phyloP scores from a whole-genome alignment of 2,329 filamentous ascomycete genomes.

The Mycosphaerella sp. region DNA sequence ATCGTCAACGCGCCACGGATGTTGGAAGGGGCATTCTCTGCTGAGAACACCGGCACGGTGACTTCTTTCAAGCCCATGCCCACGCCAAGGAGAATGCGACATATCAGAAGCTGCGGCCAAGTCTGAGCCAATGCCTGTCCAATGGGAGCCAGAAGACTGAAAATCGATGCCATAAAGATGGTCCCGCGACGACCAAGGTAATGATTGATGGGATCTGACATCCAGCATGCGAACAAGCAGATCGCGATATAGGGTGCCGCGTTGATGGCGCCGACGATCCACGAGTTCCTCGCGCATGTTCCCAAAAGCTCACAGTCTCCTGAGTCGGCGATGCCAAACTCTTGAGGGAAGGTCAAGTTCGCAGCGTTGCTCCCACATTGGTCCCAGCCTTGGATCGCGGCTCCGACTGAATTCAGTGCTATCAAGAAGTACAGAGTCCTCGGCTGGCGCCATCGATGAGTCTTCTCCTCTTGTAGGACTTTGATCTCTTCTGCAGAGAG shows the following conservation, averaged over 20 bases:
- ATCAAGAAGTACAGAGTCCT: slow-evolving; percentile 45
- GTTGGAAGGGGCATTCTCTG: slow-evolving; percentile 42
- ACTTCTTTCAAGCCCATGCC: slow-evolving; percentile 37
- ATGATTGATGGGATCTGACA: slow-evolving; percentile 45
- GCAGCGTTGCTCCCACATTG: slow-evolving; percentile 32
- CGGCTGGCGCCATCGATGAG: slow-evolving; percentile 48
- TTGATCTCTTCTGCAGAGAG: slow-evolving; percentile 42
- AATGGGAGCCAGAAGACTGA: slow-evolving; percentile 57
- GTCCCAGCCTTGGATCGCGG: slow-evolving; percentile 30
- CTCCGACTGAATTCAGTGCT: slow-evolving; percentile 15
- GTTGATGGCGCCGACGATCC: slow-evolving; percentile 40
- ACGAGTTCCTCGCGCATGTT: slow-evolving; percentile 16
- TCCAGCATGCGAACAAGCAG: slow-evolving; percentile 36
- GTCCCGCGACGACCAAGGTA: slow-evolving; percentile 33
- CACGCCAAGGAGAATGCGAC: slow-evolving; percentile 65
- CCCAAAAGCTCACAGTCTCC: neutral
- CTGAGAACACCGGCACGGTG: slow-evolving; percentile 39
- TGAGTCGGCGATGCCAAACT: slow-evolving; percentile 22
- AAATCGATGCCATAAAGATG: slow-evolving; percentile 34
- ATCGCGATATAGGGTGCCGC: slow-evolving; percentile 45
- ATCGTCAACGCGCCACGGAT: slow-evolving; percentile 40
- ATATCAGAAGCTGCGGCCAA: slow-evolving; percentile 66
- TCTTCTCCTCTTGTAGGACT: slow-evolving; percentile 41
- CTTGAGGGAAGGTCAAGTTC: slow-evolving; percentile 28
- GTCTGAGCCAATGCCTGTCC: slow-evolving; percentile 57